Evolutionary conservation across 2,329 filamentous ascomycete genomes (phyloP), one percentile per base, ranked within the genome.

Genomic region (Pseudogymnoascus verrucosus): DNA sequence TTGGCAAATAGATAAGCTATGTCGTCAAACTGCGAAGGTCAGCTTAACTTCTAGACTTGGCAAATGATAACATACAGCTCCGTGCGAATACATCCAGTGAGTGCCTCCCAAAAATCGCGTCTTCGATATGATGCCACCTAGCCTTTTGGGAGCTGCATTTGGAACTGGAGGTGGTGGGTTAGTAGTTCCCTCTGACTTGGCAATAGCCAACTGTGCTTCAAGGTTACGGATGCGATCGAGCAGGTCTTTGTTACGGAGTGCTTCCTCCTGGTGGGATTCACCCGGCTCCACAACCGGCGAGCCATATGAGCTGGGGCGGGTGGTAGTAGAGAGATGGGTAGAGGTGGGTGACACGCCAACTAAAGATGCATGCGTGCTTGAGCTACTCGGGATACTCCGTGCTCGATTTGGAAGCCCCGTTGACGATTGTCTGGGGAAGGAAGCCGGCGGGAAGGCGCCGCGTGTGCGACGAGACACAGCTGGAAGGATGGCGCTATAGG

Each of bases 61-160:
- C 6, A 12, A 63, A 21, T 40, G n/a, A 36, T 42, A 44, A 31
- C 62, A 34, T 67, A 70, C 69, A 60, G 66, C 63, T 42, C 64
- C 66, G 26, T 68, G 68, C 3, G 68, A 68, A 42, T 68, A 64
- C 66, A 69, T 69, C 69, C 69, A 72, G 57, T 72, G 69, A 47
- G 65, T 70, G 21, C 67, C 65, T 5, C 70, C 70, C 60, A 67
- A 70, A 26, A 68, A 69, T 23, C 68, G 60, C 1, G 69, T 69
- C 51, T 71, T 71, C 6, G 69, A 67, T 3, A 70, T 44, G 26
- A 66, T 69, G 3, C 67, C 67, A 37, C 39, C 37, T 1, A 65
- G 21, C 39, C 64, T 60, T 63, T 63, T 60, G 62, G 36, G 47
- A 16, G 28, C 5, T 36, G 7, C 23, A n/a, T 8, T 34, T 51